These are phyloP conservation scores for Aspergillus funiculosus DNA, from an alignment of 495 filamentous ascomycete genomes.

Conservation along the genomic window DNA sequence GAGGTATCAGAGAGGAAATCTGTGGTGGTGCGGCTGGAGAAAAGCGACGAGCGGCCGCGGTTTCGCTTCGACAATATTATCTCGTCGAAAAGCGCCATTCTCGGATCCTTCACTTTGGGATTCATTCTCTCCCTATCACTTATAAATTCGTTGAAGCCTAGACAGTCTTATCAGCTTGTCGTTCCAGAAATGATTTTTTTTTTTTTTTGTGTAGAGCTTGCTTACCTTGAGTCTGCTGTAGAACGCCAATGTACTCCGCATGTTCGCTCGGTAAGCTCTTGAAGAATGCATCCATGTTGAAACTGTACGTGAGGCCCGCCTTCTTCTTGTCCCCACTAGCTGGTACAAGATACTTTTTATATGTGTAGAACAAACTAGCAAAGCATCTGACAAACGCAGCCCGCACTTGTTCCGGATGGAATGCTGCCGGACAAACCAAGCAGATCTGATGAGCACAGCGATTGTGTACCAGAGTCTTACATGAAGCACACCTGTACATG, in stretches of 20 bases:
- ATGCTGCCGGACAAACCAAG: conserved; percentile 82
- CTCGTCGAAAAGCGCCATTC: conserved; percentile 87
- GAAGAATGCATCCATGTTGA: conserved; percentile 91
- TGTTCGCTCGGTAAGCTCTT: conserved; percentile 86
- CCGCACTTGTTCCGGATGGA: conserved; percentile 82
- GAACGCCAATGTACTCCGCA: conserved; percentile 77
- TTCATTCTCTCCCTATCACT: conserved; percentile 69
- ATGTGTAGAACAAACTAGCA: conserved; percentile 91
- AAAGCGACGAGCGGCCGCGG: conserved; percentile 58
- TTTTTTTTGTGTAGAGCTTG: background rate
- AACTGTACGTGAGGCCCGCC: conserved; percentile 77
- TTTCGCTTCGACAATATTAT: conserved; percentile 93
- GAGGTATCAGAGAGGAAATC: conserved; percentile 78
- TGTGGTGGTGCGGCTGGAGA: conserved; percentile 47
- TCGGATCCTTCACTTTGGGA: conserved; percentile 51
- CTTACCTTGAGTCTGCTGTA: conserved; percentile 89
- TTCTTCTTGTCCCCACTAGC: conserved; percentile 80
- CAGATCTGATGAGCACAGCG: conserved; percentile 76
- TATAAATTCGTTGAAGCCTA: conserved; percentile 94
- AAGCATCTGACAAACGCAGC: conserved; percentile 93
- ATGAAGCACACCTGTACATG: conserved; percentile 79
- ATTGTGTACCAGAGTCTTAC: conserved; percentile 69
- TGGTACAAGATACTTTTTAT: conserved; percentile 74
- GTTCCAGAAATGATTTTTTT: too few species aligned
- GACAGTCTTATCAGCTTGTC: conserved; percentile 1